Conservation (phyloP, 768 basidiomycete species). For the Macrolepiota dolichaula region DNA sequence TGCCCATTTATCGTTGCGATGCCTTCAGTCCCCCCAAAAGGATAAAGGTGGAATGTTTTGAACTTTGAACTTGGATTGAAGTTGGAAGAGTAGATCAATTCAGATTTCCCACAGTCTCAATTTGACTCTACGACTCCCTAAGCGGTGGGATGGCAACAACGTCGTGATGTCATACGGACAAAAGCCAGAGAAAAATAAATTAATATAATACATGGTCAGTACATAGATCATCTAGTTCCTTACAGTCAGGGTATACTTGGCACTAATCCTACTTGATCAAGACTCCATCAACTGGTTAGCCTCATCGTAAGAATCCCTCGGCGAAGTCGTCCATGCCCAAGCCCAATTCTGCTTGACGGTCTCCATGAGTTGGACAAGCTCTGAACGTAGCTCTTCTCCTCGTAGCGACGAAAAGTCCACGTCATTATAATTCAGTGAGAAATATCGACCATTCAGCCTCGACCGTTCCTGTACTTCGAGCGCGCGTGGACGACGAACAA, state of each 20-base stretch:
- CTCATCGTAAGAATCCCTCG: slow-evolving; percentile 37
- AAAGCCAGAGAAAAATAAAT: neutral
- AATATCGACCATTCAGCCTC: slow-evolving; percentile 39
- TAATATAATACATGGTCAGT: neutral
- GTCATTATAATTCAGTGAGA: slow-evolving; percentile 31
- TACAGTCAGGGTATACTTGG: neutral
- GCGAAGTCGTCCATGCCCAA: slow-evolving; percentile 56
- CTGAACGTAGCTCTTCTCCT: slow-evolving; percentile 24
- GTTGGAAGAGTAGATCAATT: neutral
- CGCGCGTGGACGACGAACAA: slow-evolving; percentile 44
- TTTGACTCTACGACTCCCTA: neutral
- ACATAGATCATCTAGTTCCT: neutral
- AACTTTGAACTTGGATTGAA: neutral
- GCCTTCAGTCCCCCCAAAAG: neutral
- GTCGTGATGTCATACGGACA: neutral
- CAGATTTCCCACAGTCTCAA: slow-evolving; percentile 1
- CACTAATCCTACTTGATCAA: slow-evolving; percentile 1
- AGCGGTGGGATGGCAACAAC: neutral
- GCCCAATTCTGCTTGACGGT: slow-evolving; percentile 52
- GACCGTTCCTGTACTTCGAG: slow-evolving; percentile 34
- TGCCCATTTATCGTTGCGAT: slow-evolving; percentile 8
- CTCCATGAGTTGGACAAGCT: slow-evolving; percentile 36
- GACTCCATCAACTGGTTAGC: slow-evolving; percentile 29
- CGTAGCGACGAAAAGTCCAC: slow-evolving; percentile 25
- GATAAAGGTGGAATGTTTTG: neutral